phyloP scores from a whole-genome alignment of 495 filamentous ascomycete genomes.

The Haplographium delicatum region DNA sequence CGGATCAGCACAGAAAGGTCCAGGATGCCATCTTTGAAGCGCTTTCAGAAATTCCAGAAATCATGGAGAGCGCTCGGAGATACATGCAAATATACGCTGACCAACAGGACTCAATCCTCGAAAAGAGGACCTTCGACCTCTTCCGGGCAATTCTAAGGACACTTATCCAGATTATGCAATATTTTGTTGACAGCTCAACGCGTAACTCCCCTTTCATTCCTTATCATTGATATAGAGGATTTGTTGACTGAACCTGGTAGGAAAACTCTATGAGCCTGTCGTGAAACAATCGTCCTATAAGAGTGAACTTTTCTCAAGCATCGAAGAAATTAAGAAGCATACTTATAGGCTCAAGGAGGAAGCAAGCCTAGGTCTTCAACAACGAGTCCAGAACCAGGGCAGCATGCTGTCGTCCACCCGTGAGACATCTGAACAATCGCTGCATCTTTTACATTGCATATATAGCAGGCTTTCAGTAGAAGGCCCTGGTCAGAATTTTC shows the following conservation, averaged over 20 bases:
- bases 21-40: background rate
- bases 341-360: background rate
- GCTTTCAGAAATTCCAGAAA: slow-evolving; percentile 3
- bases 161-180: slow-evolving; percentile 1
- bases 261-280: background rate
- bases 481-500: background rate
- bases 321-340: slow-evolving; percentile 4
- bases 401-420: background rate
- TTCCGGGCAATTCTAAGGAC: background rate
- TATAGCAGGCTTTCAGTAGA: background rate
- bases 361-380: background rate
- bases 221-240: background rate
- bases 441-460: background rate
- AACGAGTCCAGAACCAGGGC: background rate
- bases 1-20: background rate
- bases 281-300: background rate
- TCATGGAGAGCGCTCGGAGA: background rate
- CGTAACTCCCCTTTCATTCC: background rate
- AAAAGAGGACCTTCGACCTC: background rate
- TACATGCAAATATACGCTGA: background rate
- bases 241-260: background rate
- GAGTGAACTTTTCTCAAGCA: background rate
- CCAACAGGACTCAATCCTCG: background rate
- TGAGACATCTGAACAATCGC: background rate
- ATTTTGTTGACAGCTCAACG: background rate